A percentile compares a stretch with the other conserved stretches of the same genome.
phyloP scores from a whole-genome alignment of 2,329 filamentous ascomycete species.

The Pseudocercospora pini-densiflorae region DNA sequence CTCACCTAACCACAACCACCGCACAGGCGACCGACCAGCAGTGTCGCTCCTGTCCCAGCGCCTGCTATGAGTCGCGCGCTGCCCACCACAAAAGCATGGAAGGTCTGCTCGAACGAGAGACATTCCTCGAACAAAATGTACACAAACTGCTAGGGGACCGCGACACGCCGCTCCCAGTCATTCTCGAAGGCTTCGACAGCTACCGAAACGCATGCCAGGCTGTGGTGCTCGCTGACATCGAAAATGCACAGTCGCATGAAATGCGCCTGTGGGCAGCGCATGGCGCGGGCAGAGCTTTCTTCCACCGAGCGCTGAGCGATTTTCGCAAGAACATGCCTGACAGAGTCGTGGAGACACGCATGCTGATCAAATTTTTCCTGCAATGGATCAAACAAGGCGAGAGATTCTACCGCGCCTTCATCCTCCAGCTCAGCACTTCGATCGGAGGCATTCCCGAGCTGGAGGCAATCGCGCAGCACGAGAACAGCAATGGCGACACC shows the following conservation, averaged over 20 bases:
- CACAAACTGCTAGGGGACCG: constrained; percentile 31
- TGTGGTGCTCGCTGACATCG: constrained; percentile 73
- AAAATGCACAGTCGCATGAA: constrained; percentile 69
- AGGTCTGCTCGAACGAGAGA: constrained; percentile 38
- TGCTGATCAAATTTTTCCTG: constrained; percentile 79
- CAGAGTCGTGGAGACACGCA: constrained; percentile 68
- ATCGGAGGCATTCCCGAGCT: constrained; percentile 63
- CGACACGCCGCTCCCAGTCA: constrained; percentile 29
- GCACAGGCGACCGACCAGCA: constrained; percentile 21
- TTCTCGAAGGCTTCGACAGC: constrained; percentile 34
- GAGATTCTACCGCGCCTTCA: constrained; percentile 84
- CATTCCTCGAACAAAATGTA: constrained; percentile 35
- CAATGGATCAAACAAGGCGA: constrained; percentile 87
- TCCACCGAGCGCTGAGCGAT: constrained; percentile 67
- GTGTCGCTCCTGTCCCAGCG: constrained; percentile 21
- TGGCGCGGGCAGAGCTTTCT: constrained; percentile 75
- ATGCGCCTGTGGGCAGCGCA: constrained; percentile 78
- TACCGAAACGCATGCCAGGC: constrained; percentile 74
- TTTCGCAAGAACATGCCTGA: constrained; percentile 57
- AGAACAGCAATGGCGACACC: constrained; percentile 28
- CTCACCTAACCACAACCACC: constrained; percentile 59
- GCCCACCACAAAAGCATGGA: constrained; percentile 38
- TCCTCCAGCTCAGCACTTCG: constrained; percentile 72
- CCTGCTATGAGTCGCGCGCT: constrained; percentile 33
- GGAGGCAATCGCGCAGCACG: constrained; percentile 56